A percentile compares a stretch with the other conserved stretches of the same genome.
Conservation (phyloP, 257 asterid genomes). For the Ilex aquifolium region DNA sequence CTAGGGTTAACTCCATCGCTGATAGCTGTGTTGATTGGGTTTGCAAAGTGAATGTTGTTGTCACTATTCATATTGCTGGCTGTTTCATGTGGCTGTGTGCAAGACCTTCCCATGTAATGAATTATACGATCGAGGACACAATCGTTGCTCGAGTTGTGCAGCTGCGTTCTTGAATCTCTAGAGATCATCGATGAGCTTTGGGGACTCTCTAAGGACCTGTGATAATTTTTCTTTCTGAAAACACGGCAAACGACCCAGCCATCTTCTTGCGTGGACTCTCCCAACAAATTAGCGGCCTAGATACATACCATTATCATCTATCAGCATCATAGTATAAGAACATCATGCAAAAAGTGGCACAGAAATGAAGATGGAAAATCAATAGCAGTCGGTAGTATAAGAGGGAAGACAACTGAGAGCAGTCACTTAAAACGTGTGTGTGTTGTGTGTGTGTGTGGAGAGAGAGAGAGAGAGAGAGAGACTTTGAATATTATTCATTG, state of each 20-base stretch:
- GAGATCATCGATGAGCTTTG: slow-evolving; percentile 24
- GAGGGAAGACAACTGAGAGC: no score
- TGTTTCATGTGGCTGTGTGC: slow-evolving; percentile 59
- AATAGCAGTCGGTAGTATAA: no score
- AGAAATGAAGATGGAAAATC: no score
- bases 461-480: no score
- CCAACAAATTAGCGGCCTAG: slow-evolving; percentile 29
- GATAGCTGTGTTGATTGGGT: slow-evolving; percentile 1
- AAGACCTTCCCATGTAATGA: slow-evolving; percentile 65
- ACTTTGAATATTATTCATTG: no score
- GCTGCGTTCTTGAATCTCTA: slow-evolving; percentile 8
- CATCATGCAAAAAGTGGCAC: no score
- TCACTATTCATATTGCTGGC: not conserved
- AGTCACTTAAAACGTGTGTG: no score
- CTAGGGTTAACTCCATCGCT: not conserved
- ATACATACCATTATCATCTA: no score
- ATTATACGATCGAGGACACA: slow-evolving; percentile 64
- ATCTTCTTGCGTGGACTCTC: slow-evolving; percentile 53
- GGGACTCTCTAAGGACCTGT: slow-evolving; percentile 53
- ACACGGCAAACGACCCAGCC: slow-evolving; percentile 98
- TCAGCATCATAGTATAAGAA: no score
- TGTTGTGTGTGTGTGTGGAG: no score
- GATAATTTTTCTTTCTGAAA: slow-evolving; percentile 94
- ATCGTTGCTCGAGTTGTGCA: slow-evolving; percentile 36
- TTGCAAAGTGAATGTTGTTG: slow-evolving; percentile 1